phyloP scores from a whole-genome alignment of 2,329 filamentous ascomycete species.

The Lasiodiplodia citricola region DNA sequence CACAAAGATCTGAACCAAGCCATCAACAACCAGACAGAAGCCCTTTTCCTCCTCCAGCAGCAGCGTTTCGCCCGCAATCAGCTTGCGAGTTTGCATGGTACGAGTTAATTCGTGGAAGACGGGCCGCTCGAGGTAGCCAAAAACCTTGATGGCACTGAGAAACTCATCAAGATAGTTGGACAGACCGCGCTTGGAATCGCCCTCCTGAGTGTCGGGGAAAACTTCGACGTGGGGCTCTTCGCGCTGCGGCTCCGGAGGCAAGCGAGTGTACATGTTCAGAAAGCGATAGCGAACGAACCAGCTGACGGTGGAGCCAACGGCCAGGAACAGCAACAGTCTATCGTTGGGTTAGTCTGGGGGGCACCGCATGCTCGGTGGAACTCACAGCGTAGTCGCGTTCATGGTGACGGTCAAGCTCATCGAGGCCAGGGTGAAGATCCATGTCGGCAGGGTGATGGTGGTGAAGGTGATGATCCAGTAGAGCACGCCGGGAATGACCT shows the following conservation, averaged over 20 bases:
- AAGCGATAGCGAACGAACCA: constrained; percentile 97
- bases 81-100: constrained; percentile 96
- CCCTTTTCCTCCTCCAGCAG: constrained; percentile 97
- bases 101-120: constrained; percentile 97
- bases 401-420: constrained; percentile 96
- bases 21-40: constrained; percentile 96
- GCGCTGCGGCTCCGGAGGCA: constrained; percentile 91
- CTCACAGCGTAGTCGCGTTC: constrained; percentile 95
- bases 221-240: constrained; percentile 96
- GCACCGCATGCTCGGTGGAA: background rate
- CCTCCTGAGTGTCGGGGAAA: constrained; percentile 91
- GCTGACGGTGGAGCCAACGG: constrained; percentile 80
- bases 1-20: constrained; percentile 95
- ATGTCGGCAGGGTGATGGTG: constrained; percentile 86
- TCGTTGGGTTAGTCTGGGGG: constrained; percentile 51
- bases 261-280: constrained; percentile 93
- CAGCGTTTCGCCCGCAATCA: constrained; percentile 94
- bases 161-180: constrained; percentile 99
- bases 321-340: constrained; percentile 69
- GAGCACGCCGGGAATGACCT: constrained; percentile 62
- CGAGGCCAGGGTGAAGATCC: constrained; percentile 88
- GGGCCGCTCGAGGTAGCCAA: constrained; percentile 93
- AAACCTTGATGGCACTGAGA: constrained; percentile 97
- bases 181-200: constrained; percentile 85
- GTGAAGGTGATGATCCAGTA: constrained; percentile 85